Evolutionary conservation across 495 filamentous ascomycete species (phyloP), one percentile per base, ranked within the genome.

Genomic region (Pyronema domesticum): DNA sequence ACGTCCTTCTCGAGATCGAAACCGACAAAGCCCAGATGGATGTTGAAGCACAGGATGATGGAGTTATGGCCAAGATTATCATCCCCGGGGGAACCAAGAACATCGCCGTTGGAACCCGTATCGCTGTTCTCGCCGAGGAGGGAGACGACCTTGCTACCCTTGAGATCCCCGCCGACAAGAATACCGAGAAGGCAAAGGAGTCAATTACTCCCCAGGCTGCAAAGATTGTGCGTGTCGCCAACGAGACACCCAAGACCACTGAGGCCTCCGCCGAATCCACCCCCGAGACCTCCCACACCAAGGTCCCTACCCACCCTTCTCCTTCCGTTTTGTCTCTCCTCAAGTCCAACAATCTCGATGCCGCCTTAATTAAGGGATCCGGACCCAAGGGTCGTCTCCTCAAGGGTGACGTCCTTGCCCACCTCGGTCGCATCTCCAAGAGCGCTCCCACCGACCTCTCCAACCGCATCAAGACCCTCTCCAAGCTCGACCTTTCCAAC

Each of bases 401-500:
- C 36, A 98, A 98, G 71, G 91, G 91, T 46, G 91, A 98, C 66
- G 85, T 98, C 7, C 78, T 98, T 44, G 87, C 87, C 34, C 91
- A 89, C 66, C 70, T 96, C 11, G 91, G 93, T 49, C 70, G 70
- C 53, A 83, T 95, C 60, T 68, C 80, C 44, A 68, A 78, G 40
- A 71, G 77, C 18, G 83, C 83, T 61, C 80, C 87, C 7, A 70
- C 76, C n/a, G 72, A 80, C 40, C 77, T 85, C 57, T 80, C 80
- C 42, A 69, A 73, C 23, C 77, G 78, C 8, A 79, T 95, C 60
- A 69, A 73, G 44, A 82, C 91, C 65, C 79, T 88, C 35, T 69
- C 72, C 39, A 86, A 94, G 66, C 76, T 98, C 23, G 93, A 96
- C 68, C 77, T 96, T 53, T 91, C 83, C 71, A 94, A 95, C 70